These are phyloP conservation scores for Mortierella sp. DNA, from an alignment of 371 early-diverging fungal genomes.

Conservation along the genomic window DNA sequence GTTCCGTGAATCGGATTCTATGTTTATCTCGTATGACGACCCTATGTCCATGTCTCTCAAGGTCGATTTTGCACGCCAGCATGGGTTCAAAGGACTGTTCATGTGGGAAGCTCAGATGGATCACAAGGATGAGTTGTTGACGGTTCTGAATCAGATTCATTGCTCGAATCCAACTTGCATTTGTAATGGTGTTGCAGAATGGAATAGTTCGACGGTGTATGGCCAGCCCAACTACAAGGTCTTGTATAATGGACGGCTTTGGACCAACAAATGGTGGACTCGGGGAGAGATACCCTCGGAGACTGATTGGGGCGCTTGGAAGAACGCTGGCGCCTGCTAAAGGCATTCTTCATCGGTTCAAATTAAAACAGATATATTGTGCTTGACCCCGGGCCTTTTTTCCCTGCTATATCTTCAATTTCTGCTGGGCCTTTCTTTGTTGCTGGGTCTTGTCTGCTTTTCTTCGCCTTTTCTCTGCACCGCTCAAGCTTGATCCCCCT, in stretches of 20 bases:
- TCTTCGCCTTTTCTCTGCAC: no score
- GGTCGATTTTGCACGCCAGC: slow-evolving; percentile 66
- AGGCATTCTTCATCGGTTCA: background rate
- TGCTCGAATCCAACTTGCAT: slow-evolving; percentile 35
- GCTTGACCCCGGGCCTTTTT: no score
- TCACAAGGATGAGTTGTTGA: slow-evolving; percentile 68
- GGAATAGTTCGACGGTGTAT: slow-evolving; percentile 29
- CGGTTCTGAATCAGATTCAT: slow-evolving; percentile 60
- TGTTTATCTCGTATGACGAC: slow-evolving; percentile 78
- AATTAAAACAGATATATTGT: no score
- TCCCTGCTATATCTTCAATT: no score
- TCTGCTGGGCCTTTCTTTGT: no score
- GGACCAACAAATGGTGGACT: slow-evolving; percentile 51
- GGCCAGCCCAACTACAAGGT: slow-evolving; percentile 29
- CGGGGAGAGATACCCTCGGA: slow-evolving; percentile 32
- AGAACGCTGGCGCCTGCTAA: slow-evolving; percentile 40
- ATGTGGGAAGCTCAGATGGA: slow-evolving; percentile 67
- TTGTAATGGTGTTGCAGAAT: slow-evolving; percentile 38
- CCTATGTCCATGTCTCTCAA: slow-evolving; percentile 69
- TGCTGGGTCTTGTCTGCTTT: no score
- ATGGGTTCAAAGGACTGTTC: slow-evolving; percentile 74
- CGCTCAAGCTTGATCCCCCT: no score
- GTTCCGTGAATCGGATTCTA: slow-evolving; percentile 67
- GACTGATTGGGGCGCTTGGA: slow-evolving; percentile 36
- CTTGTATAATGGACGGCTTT: slow-evolving; percentile 30